These are phyloP conservation scores for Aspergillus pseudoviridinutans DNA, from an alignment of 2,329 filamentous ascomycete species.

Conservation along the genomic window DNA sequence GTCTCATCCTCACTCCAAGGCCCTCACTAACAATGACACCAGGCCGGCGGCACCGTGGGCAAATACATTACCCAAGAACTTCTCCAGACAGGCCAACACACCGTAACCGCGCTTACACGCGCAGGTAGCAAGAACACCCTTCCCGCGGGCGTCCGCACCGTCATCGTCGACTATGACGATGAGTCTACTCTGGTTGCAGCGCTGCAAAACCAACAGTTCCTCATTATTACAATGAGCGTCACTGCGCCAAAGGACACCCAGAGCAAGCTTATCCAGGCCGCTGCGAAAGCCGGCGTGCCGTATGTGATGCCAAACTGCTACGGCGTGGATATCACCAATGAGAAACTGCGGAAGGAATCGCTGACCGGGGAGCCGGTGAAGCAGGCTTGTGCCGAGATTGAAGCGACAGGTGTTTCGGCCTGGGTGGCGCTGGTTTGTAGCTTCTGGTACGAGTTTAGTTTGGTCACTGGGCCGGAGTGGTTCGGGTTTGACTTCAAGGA, in stretches of 20 bases:
- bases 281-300: slow-evolving; percentile 50
- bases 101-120: slow-evolving; percentile 50
- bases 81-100: slow-evolving; percentile 46
- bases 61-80: slow-evolving; percentile 34
- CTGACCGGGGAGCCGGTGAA: slow-evolving; percentile 1
- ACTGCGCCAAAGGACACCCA: slow-evolving; percentile 43
- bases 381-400: slow-evolving; percentile 27
- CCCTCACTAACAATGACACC: background rate
- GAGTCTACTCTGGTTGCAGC: slow-evolving; percentile 39
- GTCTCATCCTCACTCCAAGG: background rate
- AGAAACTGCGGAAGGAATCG: slow-evolving; percentile 23
- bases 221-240: slow-evolving; percentile 52
- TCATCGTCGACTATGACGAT: slow-evolving; percentile 4
- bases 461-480: slow-evolving; percentile 29
- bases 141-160: background rate
- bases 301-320: slow-evolving; percentile 54
- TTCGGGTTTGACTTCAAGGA: slow-evolving; percentile 50
- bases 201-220: slow-evolving; percentile 51
- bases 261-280: slow-evolving; percentile 50
- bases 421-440: slow-evolving; percentile 44
- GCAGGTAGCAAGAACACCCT: background rate
- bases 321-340: slow-evolving; percentile 24
- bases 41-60: slow-evolving; percentile 34
- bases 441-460: slow-evolving; percentile 53
- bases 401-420: slow-evolving; percentile 29